Base-by-base conservation (phyloP, 192 early-diverging fungal genomes). In the Dissophora globulifera region DNA sequence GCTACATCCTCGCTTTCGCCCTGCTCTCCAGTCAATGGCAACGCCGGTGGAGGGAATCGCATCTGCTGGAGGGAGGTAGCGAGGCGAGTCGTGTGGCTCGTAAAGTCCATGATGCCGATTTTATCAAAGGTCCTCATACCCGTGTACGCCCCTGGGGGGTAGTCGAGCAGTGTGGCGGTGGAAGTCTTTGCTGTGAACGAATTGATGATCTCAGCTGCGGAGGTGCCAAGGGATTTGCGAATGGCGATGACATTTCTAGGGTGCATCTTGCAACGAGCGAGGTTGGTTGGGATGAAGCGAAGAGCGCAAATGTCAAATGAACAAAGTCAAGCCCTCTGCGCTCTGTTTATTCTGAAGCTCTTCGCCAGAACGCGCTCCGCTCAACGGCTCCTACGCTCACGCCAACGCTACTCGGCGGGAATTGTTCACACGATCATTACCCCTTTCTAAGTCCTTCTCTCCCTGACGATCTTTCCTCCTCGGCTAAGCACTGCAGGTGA, bases 121-220 rank as follows among this genome's bases (percentile, higher is more conserved):
- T 69, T 58, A 7, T 83, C 50, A 25, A 90, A 67, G 3, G 89
- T 92, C 20, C 90, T 83, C 64, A 84, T 87, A 3, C 81, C 82
- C 2, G 90, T 92, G 62, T 92, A 92, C 1, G 89, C 82, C 9
- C 87, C 90, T 83, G 62, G 2, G 16, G 71, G 71, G 40, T 75
- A 75, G 46, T 65, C 62, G 10, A 75, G 57, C 22, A 75, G 16
- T 10, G 35, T 75, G 19, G 62, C 56, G 30, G 43, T 42, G n/a
- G 71, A 65, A 19, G 41, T 17, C 50, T 66, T 66, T 43, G 32
- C 11, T n/a, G 65, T 67, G 0, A 51, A 3, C 1, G 58, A 61
- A 25, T 62, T 64, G 27, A 55, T 23, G 50, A 50, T 49, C 52
- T 56, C 58, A 3, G 31, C 23, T 42, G 50, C 38, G 29, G 62